Percentiles rank a stretch among this genome's conserved stretches.
These are phyloP conservation scores for Flaveria bidentis DNA, from an alignment of 129 eudicot species.

Conservation along the genomic window DNA sequence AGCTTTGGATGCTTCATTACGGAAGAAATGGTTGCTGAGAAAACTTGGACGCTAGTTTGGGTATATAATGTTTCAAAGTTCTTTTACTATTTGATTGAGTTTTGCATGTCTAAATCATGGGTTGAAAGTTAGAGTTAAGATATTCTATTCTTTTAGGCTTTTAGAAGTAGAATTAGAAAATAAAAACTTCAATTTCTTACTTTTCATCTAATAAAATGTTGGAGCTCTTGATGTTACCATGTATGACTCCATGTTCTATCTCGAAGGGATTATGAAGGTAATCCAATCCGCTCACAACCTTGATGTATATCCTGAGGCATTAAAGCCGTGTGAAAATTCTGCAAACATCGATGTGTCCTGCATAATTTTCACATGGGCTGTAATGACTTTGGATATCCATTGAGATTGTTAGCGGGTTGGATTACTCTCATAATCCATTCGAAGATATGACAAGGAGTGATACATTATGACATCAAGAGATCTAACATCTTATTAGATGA, in stretches of 20 bases:
- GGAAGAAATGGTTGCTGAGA: slow-evolving; percentile 67
- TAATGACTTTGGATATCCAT: slow-evolving; percentile 23
- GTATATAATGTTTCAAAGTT: slow-evolving; percentile 1
- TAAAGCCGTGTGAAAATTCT: slow-evolving; percentile 20
- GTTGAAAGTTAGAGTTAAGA: not conserved
- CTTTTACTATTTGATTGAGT: not conserved
- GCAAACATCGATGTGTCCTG: not conserved
- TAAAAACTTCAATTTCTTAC: not conserved
- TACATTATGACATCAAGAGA: slow-evolving; percentile 15
- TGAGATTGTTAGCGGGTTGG: slow-evolving; percentile 17
- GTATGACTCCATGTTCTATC: slow-evolving; percentile 24
- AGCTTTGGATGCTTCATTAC: slow-evolving; percentile 48
- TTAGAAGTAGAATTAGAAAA: not conserved
- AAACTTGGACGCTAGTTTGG: slow-evolving; percentile 44
- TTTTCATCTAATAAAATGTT: slow-evolving; percentile 23
- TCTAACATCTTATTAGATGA: slow-evolving; percentile 14
- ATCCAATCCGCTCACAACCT: slow-evolving; percentile 14
- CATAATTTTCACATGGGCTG: slow-evolving; percentile 18
- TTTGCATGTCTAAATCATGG: not conserved
- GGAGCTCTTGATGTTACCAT: slow-evolving; percentile 19
- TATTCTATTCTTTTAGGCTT: not conserved
- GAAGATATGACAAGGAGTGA: slow-evolving; percentile 10
- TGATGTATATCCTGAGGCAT: slow-evolving; percentile 22
- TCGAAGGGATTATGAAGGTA: slow-evolving; percentile 25
- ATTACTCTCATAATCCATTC: slow-evolving; percentile 21